Evolutionary conservation across 129 eudicot species (phyloP).

Genomic region (Flaveria ramosissima): DNA sequence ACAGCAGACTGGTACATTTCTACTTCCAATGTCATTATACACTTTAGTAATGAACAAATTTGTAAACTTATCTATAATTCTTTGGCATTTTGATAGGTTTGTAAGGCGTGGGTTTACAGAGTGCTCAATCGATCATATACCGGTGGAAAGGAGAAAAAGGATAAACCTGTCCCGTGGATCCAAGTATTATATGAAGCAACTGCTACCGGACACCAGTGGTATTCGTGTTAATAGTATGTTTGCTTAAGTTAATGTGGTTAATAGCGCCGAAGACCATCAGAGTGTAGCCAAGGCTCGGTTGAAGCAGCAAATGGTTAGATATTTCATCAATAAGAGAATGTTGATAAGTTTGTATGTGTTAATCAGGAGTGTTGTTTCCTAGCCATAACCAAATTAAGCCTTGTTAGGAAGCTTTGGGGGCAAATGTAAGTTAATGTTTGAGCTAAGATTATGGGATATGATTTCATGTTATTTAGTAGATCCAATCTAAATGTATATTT

Average conservation of each 20-base stretch:
- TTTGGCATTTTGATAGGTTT: constrained; percentile 59
- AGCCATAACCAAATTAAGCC: constrained; percentile 4
- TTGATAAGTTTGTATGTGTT: constrained; percentile 7
- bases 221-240: constrained; percentile 53
- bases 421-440: constrained; percentile 8
- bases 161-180: constrained; percentile 78
- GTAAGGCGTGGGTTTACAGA: constrained; percentile 94
- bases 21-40: neutral
- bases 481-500: neutral
- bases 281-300: constrained; percentile 2
- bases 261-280: neutral
- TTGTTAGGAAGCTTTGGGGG: constrained; percentile 1
- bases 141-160: constrained; percentile 74
- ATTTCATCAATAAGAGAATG: constrained; percentile 4
- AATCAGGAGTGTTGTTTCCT: neutral
- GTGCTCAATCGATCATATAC: constrained; percentile 82
- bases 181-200: constrained; percentile 85
- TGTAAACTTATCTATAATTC: neutral
- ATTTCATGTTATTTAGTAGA: neutral
- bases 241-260: constrained; percentile 21
- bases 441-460: neutral
- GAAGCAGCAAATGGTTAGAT: neutral
- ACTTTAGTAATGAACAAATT: neutral
- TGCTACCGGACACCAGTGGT: constrained; percentile 83
- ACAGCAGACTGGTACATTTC: constrained; percentile 84